phyloP scores from a whole-genome alignment of 2,329 filamentous ascomycete species.

The Dothideomycetes sp. region DNA sequence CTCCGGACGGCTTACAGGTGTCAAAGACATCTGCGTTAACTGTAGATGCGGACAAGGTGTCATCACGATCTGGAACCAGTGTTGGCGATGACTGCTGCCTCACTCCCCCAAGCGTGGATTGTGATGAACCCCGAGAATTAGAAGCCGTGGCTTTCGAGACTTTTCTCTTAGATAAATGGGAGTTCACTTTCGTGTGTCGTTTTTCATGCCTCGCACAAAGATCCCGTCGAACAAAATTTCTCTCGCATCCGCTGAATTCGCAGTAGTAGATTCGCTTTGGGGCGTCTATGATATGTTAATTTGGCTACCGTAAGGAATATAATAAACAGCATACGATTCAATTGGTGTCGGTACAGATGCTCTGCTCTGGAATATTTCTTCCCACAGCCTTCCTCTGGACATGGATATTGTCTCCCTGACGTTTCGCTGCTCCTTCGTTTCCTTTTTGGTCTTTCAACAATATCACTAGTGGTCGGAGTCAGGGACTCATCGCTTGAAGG shows the following conservation, averaged over 20 bases:
- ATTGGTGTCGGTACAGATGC: constrained; percentile 89
- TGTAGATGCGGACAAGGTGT: too few relatives aligned
- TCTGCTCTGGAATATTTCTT: constrained; percentile 96
- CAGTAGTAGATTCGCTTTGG: constrained; percentile 93
- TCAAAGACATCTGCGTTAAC: too few relatives aligned
- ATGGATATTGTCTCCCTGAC: constrained; percentile 58
- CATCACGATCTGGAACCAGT: too few relatives aligned
- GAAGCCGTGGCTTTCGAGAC: constrained; percentile 24
- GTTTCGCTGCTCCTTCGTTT: constrained; percentile 2
- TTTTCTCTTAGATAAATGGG: constrained; percentile 64
- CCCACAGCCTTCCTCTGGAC: constrained; percentile 74
- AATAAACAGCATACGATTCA: constrained; percentile 60
- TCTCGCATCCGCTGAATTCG: constrained; percentile 81
- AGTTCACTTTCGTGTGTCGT: constrained; percentile 50
- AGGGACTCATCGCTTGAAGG: neutral
- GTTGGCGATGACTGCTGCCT: too few relatives aligned
- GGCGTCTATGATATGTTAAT: constrained; percentile 46
- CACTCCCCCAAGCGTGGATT: too few relatives aligned
- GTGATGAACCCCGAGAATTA: neutral
- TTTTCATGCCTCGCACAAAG: constrained; percentile 60
- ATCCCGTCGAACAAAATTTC: constrained; percentile 87
- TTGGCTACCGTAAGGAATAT: neutral
- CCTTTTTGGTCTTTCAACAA: neutral
- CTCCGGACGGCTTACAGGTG: too few relatives aligned
- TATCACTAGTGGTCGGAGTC: neutral